These are phyloP conservation scores for Sutorius eximius DNA, from an alignment of 1,284 basidiomycete genomes.

Conservation along the genomic window DNA sequence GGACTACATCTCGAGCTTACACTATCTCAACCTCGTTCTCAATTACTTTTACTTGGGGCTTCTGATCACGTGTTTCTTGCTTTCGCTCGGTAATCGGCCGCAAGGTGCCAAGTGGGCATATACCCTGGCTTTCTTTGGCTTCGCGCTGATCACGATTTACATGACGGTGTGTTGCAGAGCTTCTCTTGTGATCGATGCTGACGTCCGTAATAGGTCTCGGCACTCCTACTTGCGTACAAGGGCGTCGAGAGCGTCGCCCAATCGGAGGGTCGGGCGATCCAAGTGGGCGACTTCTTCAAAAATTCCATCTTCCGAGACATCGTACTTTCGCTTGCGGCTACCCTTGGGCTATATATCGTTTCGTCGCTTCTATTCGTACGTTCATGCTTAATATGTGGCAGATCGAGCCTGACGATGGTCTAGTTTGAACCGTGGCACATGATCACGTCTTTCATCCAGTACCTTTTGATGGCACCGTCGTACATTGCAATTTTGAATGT, in stretches of 20 bases:
- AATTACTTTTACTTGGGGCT: constrained; percentile 88
- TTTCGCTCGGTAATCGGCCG: constrained; percentile 89
- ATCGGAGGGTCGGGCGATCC: constrained; percentile 47
- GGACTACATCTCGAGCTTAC: constrained; percentile 57
- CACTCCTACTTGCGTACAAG: constrained; percentile 78
- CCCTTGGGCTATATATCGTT: constrained; percentile 81
- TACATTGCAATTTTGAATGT: constrained; percentile 92
- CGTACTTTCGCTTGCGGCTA: constrained; percentile 82
- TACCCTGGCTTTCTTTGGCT: constrained; percentile 79
- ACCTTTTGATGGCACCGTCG: constrained; percentile 87
- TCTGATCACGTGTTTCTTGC: constrained; percentile 87
- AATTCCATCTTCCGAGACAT: constrained; percentile 85
- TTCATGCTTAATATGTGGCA: constrained; percentile 22
- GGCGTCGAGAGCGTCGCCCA: constrained; percentile 64
- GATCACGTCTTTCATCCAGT: constrained; percentile 94
- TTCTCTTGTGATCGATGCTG: constrained; percentile 1
- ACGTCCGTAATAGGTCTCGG: constrained; percentile 54
- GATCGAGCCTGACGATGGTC: constrained; percentile 7
- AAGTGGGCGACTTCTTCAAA: constrained; percentile 58
- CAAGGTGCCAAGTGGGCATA: constrained; percentile 86
- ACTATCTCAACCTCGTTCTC: constrained; percentile 77
- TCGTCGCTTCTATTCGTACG: constrained; percentile 82
- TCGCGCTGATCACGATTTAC: constrained; percentile 86
- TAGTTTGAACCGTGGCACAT: constrained; percentile 90
- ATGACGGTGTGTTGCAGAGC: constrained; percentile 71